These are phyloP conservation scores for Xylariomycetidae sp. DNA, from an alignment of 2,329 filamentous ascomycete species.

Conservation along the genomic window DNA sequence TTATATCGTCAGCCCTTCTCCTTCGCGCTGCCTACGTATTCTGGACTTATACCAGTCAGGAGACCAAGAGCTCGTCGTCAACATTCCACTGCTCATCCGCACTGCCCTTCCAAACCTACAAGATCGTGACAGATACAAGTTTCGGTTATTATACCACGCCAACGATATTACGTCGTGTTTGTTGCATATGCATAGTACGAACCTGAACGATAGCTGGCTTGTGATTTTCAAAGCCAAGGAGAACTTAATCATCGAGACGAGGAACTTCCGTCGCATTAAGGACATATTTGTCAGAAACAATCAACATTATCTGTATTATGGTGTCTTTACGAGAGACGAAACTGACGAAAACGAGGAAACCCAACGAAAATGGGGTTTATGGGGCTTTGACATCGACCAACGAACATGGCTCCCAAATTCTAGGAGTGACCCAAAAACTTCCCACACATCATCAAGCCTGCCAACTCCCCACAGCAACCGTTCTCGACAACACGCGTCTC, in stretches of 20 bases:
- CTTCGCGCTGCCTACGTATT: constrained; percentile 43
- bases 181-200: constrained; percentile 35
- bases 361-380: no score
- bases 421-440: no score
- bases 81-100: constrained; percentile 40
- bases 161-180: constrained; percentile 54
- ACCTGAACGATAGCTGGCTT: constrained; percentile 46
- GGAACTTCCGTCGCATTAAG: constrained; percentile 38
- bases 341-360: no score
- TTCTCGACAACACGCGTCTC: no score
- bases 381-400: no score
- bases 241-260: constrained; percentile 35
- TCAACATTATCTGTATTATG: constrained; percentile 57
- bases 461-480: no score
- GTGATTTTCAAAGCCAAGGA: constrained; percentile 43
- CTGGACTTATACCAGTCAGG: constrained; percentile 51
- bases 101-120: constrained; percentile 30
- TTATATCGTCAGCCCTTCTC: constrained; percentile 47
- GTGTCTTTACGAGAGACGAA: no score
- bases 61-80: constrained; percentile 49
- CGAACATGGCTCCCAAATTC: no score
- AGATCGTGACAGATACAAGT: constrained; percentile 34
- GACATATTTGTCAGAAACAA: constrained; percentile 67
- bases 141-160: constrained; percentile 53
- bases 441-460: no score